Conservation (phyloP, 129 eudicot genomes). For the Mikania micrantha region DNA sequence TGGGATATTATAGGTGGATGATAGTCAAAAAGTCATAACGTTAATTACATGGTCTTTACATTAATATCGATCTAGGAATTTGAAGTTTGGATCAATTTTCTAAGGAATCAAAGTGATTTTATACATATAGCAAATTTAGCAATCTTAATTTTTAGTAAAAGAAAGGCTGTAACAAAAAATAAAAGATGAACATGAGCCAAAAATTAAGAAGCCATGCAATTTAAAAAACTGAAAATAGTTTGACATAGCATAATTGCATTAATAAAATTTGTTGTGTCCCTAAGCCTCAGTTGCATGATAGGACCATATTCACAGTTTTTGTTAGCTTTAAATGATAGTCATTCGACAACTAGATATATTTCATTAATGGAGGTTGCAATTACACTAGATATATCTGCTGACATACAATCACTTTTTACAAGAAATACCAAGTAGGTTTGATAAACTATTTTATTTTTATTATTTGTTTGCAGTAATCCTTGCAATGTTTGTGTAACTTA, state of each 20-base stretch:
- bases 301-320: background rate
- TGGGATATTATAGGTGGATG: too few relatives aligned
- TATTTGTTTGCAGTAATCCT: background rate
- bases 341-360: background rate
- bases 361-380: slow-evolving; percentile 59
- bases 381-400: slow-evolving; percentile 71
- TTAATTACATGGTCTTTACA: too few relatives aligned
- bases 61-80: too few relatives aligned
- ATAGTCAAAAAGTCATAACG: too few relatives aligned
- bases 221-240: background rate
- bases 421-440: slow-evolving; percentile 96
- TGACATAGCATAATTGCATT: background rate
- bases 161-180: background rate
- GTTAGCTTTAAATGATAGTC: background rate
- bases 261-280: background rate
- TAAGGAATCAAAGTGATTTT: too few relatives aligned
- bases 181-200: background rate
- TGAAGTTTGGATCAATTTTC: too few relatives aligned
- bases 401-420: slow-evolving; percentile 77
- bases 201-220: background rate
- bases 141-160: background rate
- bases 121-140: too few relatives aligned
- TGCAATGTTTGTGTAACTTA: background rate
- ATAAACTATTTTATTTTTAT: background rate
- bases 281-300: background rate